Base-by-base conservation (phyloP, 352 stramenopile species). In the Sclerospora graminicola region DNA sequence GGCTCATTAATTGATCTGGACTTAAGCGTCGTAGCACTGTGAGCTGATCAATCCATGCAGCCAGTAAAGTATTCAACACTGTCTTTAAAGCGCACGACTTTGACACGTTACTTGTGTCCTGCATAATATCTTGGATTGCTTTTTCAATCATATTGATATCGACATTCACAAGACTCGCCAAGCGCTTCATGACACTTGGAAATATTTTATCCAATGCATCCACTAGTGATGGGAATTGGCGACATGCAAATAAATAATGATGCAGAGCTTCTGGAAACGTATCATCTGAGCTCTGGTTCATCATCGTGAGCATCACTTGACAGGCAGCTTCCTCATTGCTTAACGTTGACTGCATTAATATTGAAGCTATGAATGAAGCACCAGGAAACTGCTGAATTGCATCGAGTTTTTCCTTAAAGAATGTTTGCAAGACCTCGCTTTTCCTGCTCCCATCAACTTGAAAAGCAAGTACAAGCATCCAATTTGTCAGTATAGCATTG, bases 41-140 rank as follows among this genome's bases (percentile, higher is more conserved):
- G 1, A 78, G 47, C 23, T 71, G 51, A 19, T 63, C 48, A 42
- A 76, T 71, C 69, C 69, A 81, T 6, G 55, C 38, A 23, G 36
- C 26, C 15, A 78, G 30, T 35, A 81, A 43, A 20, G 16, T 18
- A 13, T 63, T 43, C 15, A 78, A 29, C 14, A 78, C 16, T 23
- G 44, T 19, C 6, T 74, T 67, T 19, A 78, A 23, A 26, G 48
- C 37, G 14, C 54, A 57, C 3, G 46, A 49, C 40, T 62, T 73
- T 0, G 41, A 50, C 29, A 78, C 60, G 0, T 51, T 60, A 38
- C 58, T 65, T 14, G 47, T 52, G 13, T 47, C 51, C 0, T 18
- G 19, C 39, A 65, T 58, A 21, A 80, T 61, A 11, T 56, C 38
- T 34, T 49, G 41, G 8, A 76, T 47, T 14, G 48, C 52, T 23